phyloP scores from a whole-genome alignment of 805 yeast genomes.

The Zygoascus tannicola region DNA sequence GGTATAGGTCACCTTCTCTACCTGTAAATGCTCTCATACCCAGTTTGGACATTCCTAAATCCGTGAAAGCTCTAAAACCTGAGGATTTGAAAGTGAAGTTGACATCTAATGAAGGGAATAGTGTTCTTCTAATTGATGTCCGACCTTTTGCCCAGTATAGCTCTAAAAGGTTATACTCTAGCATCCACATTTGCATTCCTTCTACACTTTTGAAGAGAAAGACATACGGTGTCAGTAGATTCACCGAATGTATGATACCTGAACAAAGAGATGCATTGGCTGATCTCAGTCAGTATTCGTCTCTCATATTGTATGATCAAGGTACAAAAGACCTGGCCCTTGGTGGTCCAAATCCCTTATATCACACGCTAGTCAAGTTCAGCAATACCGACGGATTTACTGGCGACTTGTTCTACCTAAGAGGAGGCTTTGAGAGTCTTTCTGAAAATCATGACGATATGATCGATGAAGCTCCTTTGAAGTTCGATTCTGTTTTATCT shows the following conservation, averaged over 20 bases:
- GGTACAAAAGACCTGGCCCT: conserved; percentile 11
- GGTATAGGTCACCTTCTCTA: conserved; percentile 13
- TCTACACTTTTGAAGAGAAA: conserved; percentile 76
- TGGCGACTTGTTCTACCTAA: conserved; percentile 19
- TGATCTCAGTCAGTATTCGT: conserved; percentile 15
- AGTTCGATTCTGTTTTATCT: not conserved
- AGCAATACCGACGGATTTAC: conserved; percentile 18
- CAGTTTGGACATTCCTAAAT: conserved; percentile 5
- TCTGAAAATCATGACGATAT: conserved; percentile 3
- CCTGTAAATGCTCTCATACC: conserved; percentile 10
- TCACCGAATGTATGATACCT: conserved; percentile 30
- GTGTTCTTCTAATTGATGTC: conserved; percentile 56
- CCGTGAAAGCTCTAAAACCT: conserved; percentile 4
- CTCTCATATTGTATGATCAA: conserved; percentile 44
- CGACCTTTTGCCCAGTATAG: conserved; percentile 72
- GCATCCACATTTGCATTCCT: conserved; percentile 78
- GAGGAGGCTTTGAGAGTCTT: conserved; percentile 20
- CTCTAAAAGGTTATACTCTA: conserved; percentile 43
- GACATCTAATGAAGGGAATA: conserved; percentile 4
- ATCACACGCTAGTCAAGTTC: conserved; percentile 23
- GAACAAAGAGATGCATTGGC: conserved; percentile 23
- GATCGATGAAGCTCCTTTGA: conserved; percentile 6
- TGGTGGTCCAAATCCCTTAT: conserved; percentile 16
- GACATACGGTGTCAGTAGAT: conserved; percentile 47
- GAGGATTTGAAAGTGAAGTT: conserved; percentile 1